Evolutionary conservation across 2,329 filamentous ascomycete species (phyloP), one percentile per base, ranked within the genome.

Genomic region (Byssochlamys sp.): DNA sequence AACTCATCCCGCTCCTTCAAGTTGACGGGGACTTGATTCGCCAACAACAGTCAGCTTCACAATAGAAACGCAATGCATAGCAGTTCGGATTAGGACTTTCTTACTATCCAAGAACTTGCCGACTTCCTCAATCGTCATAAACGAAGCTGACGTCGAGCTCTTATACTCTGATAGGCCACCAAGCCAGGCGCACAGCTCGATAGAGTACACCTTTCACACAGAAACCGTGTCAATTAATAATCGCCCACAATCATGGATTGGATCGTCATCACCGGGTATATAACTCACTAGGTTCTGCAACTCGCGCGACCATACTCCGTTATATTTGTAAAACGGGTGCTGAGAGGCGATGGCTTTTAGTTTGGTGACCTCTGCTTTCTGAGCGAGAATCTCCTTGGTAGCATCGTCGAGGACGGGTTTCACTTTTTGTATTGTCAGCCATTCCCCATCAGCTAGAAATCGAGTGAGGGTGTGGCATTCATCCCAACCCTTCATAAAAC

Each of bases 311-410:
- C 94, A 99, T 71, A 90, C 84, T 57, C 80, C 78, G 74, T 96
- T 96, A 78, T 95, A 96, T 82, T 96, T 96, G 84, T 97, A 99
- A 80, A 97, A 99, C 0, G 94, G 92, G 67, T 95, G 87, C 71
- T 89, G 82, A 27, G 90, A 91, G 1, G 91, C 90, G 56, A 89
- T 82, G 56, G 80, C 75, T 60, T 84, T 82, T 51, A 99, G 83
- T 63, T 86, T 84, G 58, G 78, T 76, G 52, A 96, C 81, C 51
- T 86, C 87, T 53, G 84, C 78, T 57, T 89, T 81, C 71, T 95
- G 85, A 35, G 88, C 82, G 61, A 82, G 78, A 70, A 97, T 88
- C 58, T 83, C 82, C 60, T 78, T 75, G 59, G 90, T 83, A 1
- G 90, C 86, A 63, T 88, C 82, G 10, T 81, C 77, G 50, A 96